These are phyloP conservation scores for Russula compacta DNA, from an alignment of 768 basidiomycete genomes.

Conservation along the genomic window DNA sequence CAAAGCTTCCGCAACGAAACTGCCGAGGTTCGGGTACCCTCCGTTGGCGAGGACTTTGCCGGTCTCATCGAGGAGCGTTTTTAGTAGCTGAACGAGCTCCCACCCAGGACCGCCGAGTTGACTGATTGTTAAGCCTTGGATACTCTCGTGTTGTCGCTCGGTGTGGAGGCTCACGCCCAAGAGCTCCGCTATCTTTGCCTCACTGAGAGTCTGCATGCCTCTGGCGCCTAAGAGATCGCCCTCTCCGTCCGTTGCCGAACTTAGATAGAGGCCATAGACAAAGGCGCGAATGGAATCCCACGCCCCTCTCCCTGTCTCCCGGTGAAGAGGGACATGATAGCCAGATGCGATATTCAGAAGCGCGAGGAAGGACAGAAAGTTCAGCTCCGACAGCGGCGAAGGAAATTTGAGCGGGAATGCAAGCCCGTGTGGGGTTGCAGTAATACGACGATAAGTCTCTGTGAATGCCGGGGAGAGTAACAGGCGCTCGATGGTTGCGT, in stretches of 20 bases:
- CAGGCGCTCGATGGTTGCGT: constrained; percentile 49
- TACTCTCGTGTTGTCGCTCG: constrained; percentile 59
- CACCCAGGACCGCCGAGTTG: constrained; percentile 67
- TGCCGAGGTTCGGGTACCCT: constrained; percentile 64
- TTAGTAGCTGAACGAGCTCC: constrained; percentile 63
- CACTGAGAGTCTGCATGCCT: constrained; percentile 49
- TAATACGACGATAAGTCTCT: constrained; percentile 51
- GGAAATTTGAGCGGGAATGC: constrained; percentile 73
- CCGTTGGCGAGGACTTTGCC: constrained; percentile 49
- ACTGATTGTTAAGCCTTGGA: constrained; percentile 65
- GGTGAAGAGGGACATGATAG: constrained; percentile 66
- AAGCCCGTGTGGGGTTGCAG: constrained; percentile 52
- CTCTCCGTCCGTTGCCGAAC: constrained; percentile 45
- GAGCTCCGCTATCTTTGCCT: constrained; percentile 58
- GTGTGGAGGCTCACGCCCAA: constrained; percentile 61
- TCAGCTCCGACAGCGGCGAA: constrained; percentile 64
- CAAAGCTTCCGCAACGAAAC: constrained; percentile 63
- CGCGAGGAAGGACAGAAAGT: constrained; percentile 67
- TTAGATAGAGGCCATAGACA: constrained; percentile 61
- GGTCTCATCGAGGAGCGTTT: constrained; percentile 58
- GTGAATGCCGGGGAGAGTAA: constrained; percentile 57
- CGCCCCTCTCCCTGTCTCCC: constrained; percentile 66
- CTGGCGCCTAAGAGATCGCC: constrained; percentile 53
- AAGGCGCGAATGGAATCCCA: constrained; percentile 78
- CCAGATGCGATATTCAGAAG: constrained; percentile 81